phyloP scores from a whole-genome alignment of 2,329 filamentous ascomycete species.

The Chaetomium sp. region DNA sequence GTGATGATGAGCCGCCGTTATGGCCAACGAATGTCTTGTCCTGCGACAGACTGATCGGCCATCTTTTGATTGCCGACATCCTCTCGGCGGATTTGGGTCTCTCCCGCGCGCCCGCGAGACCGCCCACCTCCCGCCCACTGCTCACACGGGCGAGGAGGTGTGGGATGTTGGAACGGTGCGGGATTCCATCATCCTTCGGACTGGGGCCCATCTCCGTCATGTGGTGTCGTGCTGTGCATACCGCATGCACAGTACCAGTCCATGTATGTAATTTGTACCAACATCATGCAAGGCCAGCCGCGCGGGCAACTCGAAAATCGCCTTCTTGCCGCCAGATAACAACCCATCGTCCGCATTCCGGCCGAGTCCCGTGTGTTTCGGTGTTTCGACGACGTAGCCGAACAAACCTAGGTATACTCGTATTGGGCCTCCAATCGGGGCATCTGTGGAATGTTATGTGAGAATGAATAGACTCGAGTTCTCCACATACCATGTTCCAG shows the following conservation, averaged over 20 bases:
- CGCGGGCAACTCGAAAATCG: neutral
- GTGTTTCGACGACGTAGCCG: neutral
- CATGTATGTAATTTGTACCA: neutral
- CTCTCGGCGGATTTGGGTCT: neutral
- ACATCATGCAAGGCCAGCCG: slow-evolving; percentile 2
- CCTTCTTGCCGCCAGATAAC: neutral
- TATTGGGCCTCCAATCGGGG: neutral
- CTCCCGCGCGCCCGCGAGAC: neutral
- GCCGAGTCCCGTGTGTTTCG: neutral
- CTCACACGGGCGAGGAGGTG: neutral
- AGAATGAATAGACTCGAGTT: neutral
- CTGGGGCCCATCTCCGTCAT: neutral
- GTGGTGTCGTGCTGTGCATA: slow-evolving; percentile 2
- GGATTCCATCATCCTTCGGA: slow-evolving; percentile 5
- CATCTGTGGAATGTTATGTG: neutral
- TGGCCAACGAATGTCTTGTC: neutral
- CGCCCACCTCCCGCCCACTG: too few relatives aligned
- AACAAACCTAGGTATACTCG: too few relatives aligned
- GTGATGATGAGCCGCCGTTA: neutral
- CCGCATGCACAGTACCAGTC: neutral
- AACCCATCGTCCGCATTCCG: neutral
- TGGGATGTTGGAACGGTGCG: slow-evolving; percentile 8
- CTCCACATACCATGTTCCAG: slow-evolving; percentile 12
- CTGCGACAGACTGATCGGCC: slow-evolving; percentile 1
- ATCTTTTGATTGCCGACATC: slow-evolving; percentile 2